Evolutionary conservation across 2,329 filamentous ascomycete species (phyloP).

Genomic region (Dactylonectria estremocensis): DNA sequence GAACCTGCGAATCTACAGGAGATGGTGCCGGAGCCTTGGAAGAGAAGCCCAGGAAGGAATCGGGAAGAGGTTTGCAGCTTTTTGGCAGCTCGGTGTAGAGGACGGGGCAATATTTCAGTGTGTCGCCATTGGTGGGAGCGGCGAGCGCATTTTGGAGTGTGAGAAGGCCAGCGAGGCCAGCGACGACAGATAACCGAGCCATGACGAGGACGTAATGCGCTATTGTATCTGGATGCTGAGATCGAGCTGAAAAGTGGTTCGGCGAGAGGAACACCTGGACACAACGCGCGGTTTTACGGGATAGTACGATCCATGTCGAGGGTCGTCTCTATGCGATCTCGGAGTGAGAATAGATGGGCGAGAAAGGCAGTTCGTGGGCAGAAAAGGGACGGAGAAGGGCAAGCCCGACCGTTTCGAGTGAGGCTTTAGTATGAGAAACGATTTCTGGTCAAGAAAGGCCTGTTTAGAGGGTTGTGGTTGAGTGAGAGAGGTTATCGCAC

Average conservation of each 20-base stretch:
- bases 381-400: background rate
- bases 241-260: background rate
- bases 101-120: slow-evolving; percentile 43
- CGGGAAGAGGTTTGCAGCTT: slow-evolving; percentile 40
- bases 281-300: slow-evolving; percentile 25
- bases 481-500: slow-evolving; percentile 24
- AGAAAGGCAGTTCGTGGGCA: background rate
- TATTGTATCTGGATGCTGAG: background rate
- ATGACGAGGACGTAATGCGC: slow-evolving; percentile 16
- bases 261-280: slow-evolving; percentile 15
- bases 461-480: slow-evolving; percentile 7
- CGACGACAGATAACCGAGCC: slow-evolving; percentile 31
- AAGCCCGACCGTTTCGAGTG: background rate
- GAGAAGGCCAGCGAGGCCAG: slow-evolving; percentile 31
- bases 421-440: too few relatives aligned
- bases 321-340: slow-evolving; percentile 15
- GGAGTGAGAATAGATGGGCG: slow-evolving; percentile 15
- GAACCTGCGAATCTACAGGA: slow-evolving; percentile 46
- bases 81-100: slow-evolving; percentile 38
- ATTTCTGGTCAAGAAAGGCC: background rate
- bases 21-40: slow-evolving; percentile 19
- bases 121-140: slow-evolving; percentile 28
- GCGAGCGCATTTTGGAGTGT: slow-evolving; percentile 27
- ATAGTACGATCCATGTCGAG: slow-evolving; percentile 32
- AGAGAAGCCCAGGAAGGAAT: slow-evolving; percentile 41